A percentile compares a stretch with the other conserved stretches of the same genome.
phyloP scores from a whole-genome alignment of 2,329 filamentous ascomycete genomes.

The Fusarium gaditjirri region DNA sequence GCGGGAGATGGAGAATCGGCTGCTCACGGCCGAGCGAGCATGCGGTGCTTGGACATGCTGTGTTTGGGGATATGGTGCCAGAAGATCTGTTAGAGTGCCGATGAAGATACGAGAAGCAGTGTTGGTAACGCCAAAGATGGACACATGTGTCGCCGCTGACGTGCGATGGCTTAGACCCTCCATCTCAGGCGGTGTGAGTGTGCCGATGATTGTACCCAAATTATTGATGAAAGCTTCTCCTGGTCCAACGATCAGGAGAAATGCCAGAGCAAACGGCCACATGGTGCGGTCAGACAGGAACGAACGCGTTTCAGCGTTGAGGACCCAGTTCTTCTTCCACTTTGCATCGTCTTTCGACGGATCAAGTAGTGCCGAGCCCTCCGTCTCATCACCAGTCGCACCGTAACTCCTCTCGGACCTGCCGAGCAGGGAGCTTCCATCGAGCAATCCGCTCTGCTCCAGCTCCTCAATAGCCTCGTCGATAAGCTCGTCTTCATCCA shows the following conservation, averaged over 20 bases:
- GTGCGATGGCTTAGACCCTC: conserved; percentile 58
- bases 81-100: conserved; percentile 86
- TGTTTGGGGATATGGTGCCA: conserved; percentile 75
- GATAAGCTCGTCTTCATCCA: conserved; percentile 88
- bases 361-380: conserved; percentile 55
- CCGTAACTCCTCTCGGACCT: conserved; percentile 69
- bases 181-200: conserved; percentile 72
- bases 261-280: conserved; percentile 93
- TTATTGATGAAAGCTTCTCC: conserved; percentile 99
- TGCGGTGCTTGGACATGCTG: conserved; percentile 62
- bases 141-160: conserved; percentile 87
- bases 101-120: conserved; percentile 91
- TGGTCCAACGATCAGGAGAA: conserved; percentile 92
- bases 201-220: conserved; percentile 90
- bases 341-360: conserved; percentile 59
- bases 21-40: conserved; percentile 45
- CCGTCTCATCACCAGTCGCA: conserved; percentile 62
- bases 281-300: conserved; percentile 92
- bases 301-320: conserved; percentile 88
- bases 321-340: conserved; percentile 86
- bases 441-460: conserved; percentile 86
- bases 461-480: conserved; percentile 90
- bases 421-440: conserved; percentile 78
- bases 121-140: conserved; percentile 88
- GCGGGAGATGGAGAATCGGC: conserved; percentile 74